These are phyloP conservation scores for Tremellales sp. DNA, from an alignment of 1,284 basidiomycete species.

Conservation along the genomic window DNA sequence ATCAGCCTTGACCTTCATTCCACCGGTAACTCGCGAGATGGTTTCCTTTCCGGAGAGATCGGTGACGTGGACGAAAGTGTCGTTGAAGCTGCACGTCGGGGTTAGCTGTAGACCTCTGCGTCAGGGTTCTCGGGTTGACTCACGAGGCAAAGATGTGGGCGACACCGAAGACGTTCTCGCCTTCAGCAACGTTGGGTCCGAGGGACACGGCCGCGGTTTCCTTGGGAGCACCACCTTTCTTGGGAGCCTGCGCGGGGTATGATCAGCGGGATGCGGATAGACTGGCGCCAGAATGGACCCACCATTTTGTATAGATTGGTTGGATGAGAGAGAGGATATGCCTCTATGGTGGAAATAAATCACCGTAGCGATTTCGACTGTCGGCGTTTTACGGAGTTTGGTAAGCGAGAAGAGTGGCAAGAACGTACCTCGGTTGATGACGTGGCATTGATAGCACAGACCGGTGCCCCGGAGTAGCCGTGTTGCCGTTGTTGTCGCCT, in stretches of 20 bases:
- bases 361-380: too few relatives aligned
- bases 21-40: slow-evolving; percentile 97
- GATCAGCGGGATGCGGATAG: background rate
- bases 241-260: slow-evolving; percentile 37
- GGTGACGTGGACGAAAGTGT: slow-evolving; percentile 99
- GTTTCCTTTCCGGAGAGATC: slow-evolving; percentile 99
- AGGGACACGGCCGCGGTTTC: slow-evolving; percentile 79
- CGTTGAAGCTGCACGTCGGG: slow-evolving; percentile 68
- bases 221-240: slow-evolving; percentile 56
- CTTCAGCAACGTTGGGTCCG: slow-evolving; percentile 89
- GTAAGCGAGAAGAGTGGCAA: too few relatives aligned
- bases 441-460: too few relatives aligned
- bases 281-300: slow-evolving; percentile 1
- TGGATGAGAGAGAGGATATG: slow-evolving; percentile 3
- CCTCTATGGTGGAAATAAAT: too few relatives aligned
- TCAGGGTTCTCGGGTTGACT: slow-evolving; percentile 21
- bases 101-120: background rate
- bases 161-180: slow-evolving; percentile 92
- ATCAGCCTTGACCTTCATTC: slow-evolving; percentile 99
- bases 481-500: too few relatives aligned
- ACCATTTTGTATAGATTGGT: slow-evolving; percentile 20
- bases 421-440: too few relatives aligned
- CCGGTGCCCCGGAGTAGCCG: too few relatives aligned
- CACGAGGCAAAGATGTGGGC: slow-evolving; percentile 91
- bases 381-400: too few relatives aligned